Percentiles rank a stretch among this genome's conserved stretches.
phyloP scores from a whole-genome alignment of 2,329 filamentous ascomycete genomes.

The Helminthosporium solani region DNA sequence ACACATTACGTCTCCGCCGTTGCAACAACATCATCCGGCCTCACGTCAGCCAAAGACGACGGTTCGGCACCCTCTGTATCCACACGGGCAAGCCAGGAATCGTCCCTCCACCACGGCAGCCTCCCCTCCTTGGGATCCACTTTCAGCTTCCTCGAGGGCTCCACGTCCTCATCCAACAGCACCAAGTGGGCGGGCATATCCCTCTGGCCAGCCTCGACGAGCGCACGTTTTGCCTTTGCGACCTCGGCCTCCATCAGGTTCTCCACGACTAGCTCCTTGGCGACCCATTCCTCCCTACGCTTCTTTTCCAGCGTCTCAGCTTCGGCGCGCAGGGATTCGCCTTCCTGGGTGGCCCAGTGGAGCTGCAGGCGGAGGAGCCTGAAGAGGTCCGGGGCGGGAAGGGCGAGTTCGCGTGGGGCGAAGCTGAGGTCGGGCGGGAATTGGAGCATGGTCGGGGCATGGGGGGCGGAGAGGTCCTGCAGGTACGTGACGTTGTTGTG shows the following conservation, averaged over 20 bases:
- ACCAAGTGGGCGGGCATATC: conserved; percentile 32
- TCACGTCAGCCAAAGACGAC: not conserved
- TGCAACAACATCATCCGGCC: not conserved
- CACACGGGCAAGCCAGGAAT: conserved; percentile 16
- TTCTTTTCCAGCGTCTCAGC: conserved; percentile 65
- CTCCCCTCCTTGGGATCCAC: conserved; percentile 25
- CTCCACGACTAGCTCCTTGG: conserved; percentile 77
- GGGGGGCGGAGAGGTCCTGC: conserved; percentile 60
- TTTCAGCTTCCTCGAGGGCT: conserved; percentile 32
- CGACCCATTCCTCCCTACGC: conserved; percentile 72
- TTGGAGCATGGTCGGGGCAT: conserved; percentile 54
- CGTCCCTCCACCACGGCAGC: conserved; percentile 39
- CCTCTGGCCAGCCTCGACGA: conserved; percentile 36
- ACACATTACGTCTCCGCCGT: not conserved
- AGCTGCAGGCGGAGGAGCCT: conserved; percentile 63
- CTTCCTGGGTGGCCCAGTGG: conserved; percentile 70
- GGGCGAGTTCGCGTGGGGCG: conserved; percentile 62
- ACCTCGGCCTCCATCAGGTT: conserved; percentile 72
- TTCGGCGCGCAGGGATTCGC: conserved; percentile 63
- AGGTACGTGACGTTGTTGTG: conserved; percentile 62
- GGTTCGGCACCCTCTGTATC: not conserved
- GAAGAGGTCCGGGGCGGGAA: conserved; percentile 68
- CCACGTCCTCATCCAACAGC: conserved; percentile 41
- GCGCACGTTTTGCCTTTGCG: conserved; percentile 39
- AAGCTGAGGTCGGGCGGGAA: conserved; percentile 62